Evolutionary conservation across 352 stramenopile species (phyloP), one percentile per base, ranked within the genome.

Genomic region (Globisporangium spiculum): DNA sequence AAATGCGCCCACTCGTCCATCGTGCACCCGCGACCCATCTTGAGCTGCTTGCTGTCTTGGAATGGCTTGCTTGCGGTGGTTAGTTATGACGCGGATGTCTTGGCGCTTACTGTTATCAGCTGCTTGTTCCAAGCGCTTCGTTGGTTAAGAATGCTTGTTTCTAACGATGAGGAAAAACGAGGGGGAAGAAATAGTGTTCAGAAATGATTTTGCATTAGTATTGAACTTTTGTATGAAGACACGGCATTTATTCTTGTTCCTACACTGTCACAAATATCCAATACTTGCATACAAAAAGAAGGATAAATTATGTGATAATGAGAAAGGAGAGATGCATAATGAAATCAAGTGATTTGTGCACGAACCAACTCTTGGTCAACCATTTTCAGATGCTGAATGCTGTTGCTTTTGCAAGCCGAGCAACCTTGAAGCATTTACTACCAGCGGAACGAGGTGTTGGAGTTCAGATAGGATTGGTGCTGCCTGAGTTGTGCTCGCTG

Each of bases 1-100:
- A 94, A 94, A 75, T 94, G 86, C 24, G 70, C 80, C 86, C 86
- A 94, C 75, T 94, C 86, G 75, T 92, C 82, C 83, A 94, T 89
- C 16, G 82, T 90, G 70, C 82, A 88, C 5, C 80, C 80, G 32
- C 86, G 82, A 7, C 86, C 86, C 86, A 93, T 93, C 38, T 32
- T 44, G 24, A 24, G 48, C 84, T 69, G 88, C 67, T 82, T 53
- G 60, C 0, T 26, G 8, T 16, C 36, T 41, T 1, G 36, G 36
- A 41, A 41, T 41, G 46, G 46, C 46, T 46, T 46, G 38, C 38
- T 12, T 16, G 38, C 12, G 14, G 38, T 20, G 38, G 38, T 46
- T 46, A 46, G 38, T 46, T 46, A 46, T 14, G 38, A 20, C 38
- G 38, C 10, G 12, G 38, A 16, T 16, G 38, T 20, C 12, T 46